Evolutionary conservation across 1,284 basidiomycete species (phyloP), one percentile per base, ranked within the genome.

Genomic region (Irpex sp.): DNA sequence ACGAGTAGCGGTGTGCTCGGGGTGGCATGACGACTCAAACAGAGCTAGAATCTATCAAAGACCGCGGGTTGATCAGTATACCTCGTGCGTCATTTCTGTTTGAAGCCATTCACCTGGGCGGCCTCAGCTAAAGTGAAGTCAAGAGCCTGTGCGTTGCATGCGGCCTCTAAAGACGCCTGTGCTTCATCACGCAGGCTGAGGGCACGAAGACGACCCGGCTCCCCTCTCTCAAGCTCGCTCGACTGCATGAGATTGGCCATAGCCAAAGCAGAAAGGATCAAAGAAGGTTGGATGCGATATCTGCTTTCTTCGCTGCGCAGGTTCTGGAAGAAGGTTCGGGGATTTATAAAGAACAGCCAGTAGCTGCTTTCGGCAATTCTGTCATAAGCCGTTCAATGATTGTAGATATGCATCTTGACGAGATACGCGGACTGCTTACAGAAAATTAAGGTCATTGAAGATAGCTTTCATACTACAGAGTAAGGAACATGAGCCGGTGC

Each of bases 191-290:
- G 81, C 44, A 89, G 74, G 70, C 78, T 76, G 49, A 86, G 69
- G 0, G 89, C 86, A 54, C 81, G 77, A 19, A 76, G 73, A 63
- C 87, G 78, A 11, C 86, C 85, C 4, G 70, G 67, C 0, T 74
- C 70, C 11, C 87, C 84, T 19, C 79, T 75, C 68, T 86, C 89
- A 59, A 85, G 72, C 66, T 87, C 83, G 70, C 88, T 91, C 1
- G 90, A 91, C 66, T 86, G 86, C 81, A 88, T 86, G n/a, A 91
- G 80, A 8, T 81, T 86, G 0, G 89, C 85, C 70, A 92, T 82
- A 0, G 89, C 90, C 44, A 92, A 80, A 11, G 83, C 82, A 2
- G 89, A 81, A 57, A 86, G 80, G 52, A 92, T 80, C 60, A 93
- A 82, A 2, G 87, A 79, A 4, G 91, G 89, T 68, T 91, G 90